Percentiles rank a stretch among this genome's conserved stretches.
These are phyloP conservation scores for Candida saitoana DNA, from an alignment of 805 yeast species.

Conservation along the genomic window DNA sequence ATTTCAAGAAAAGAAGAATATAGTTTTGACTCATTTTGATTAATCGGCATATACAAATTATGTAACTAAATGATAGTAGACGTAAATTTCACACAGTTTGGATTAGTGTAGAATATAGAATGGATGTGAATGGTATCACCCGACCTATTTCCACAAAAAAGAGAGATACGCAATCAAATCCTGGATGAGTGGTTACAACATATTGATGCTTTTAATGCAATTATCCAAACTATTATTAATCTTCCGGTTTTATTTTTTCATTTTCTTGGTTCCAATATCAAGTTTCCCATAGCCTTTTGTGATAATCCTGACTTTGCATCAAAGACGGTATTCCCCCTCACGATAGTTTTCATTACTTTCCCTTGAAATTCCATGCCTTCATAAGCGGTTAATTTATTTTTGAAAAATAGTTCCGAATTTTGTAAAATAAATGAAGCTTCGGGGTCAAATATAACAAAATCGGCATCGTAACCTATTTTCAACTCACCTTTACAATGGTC, in stretches of 20 bases:
- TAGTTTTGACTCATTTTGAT: no score
- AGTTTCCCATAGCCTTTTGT: conserved; percentile 51
- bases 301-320: conserved; percentile 53
- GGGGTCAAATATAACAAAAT: conserved; percentile 78
- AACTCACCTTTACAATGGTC: conserved; percentile 68
- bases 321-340: conserved; percentile 72
- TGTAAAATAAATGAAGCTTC: conserved; percentile 44
- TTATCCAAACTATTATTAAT: no score
- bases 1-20: no score
- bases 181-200: no score
- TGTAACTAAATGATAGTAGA: no score
- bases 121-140: no score
- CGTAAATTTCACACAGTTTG: no score
- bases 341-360: conserved; percentile 70
- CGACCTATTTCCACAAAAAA: no score
- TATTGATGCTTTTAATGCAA: background rate
- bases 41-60: no score
- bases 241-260: no score
- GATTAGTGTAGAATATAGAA: no score
- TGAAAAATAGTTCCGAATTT: conserved; percentile 61
- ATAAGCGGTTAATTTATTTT: conserved; percentile 86
- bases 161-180: no score
- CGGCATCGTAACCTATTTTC: conserved; percentile 80
- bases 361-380: conserved; percentile 69
- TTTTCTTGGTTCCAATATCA: conserved; percentile 57